Percentiles rank a stretch among this genome's conserved stretches.
Conservation (phyloP, 192 early-diverging fungal genomes). For the Podila epigama region DNA sequence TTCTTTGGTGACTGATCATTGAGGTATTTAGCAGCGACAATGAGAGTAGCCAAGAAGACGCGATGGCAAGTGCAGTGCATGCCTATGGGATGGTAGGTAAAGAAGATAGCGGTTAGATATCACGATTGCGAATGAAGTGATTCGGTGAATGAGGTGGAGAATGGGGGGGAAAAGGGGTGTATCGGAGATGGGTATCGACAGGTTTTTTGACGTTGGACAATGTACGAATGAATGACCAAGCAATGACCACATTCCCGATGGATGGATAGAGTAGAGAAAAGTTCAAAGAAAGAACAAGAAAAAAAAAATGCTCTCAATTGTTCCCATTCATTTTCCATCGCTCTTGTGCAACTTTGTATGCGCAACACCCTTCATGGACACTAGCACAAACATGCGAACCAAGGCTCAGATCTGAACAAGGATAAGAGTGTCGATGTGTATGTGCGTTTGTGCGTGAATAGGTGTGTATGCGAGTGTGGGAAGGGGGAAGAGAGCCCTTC, state of each 20-base stretch:
- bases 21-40: conserved; percentile 77
- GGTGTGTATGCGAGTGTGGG: too few species aligned
- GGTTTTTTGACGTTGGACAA: too few species aligned
- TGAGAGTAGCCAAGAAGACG: conserved; percentile 77
- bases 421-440: too few species aligned
- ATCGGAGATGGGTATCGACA: too few species aligned
- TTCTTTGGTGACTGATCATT: conserved; percentile 84
- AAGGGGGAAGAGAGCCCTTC: too few species aligned
- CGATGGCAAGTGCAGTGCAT: conserved; percentile 84
- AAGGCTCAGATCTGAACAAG: too few species aligned
- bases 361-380: too few species aligned
- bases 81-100: conserved; percentile 47
- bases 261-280: neutral
- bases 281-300: neutral
- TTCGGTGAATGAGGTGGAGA: neutral
- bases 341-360: too few species aligned
- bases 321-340: too few species aligned
- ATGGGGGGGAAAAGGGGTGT: neutral
- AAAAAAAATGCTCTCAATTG: too few species aligned
- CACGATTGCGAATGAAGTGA: neutral
- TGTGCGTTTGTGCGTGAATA: too few species aligned
- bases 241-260: neutral
- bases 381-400: too few species aligned
- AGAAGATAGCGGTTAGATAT: neutral
- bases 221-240: neutral